Evolutionary conservation across 169 alveolate species (phyloP), one percentile per base, ranked within the genome.

Genomic region (Plasmodium gonderi): DNA sequence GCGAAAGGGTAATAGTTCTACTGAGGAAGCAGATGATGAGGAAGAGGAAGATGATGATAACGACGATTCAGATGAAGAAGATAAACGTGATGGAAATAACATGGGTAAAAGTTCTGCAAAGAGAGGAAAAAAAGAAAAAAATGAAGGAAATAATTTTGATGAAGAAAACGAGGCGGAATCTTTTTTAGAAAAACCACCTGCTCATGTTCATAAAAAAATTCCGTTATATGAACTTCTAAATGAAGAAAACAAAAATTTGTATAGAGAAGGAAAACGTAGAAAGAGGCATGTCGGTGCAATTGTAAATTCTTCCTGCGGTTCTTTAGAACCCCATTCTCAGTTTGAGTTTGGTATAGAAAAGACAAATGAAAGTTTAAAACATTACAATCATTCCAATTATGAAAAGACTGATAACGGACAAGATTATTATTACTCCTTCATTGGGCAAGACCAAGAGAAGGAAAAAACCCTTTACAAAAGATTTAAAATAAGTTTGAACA

Each of bases 401-500:
- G 3, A 12, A 1, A 1, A 78, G 7, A 36, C 54, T 20, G 64
- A n/a, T 74, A 12, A 9, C 20, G 54, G 44, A 51, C 14, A 33
- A 7, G 20, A 33, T 26, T 29, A 75, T 26, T 49, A 36, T 23
- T 69, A 79, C 33, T 83, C 60, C 42, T 47, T 83, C 23, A 11
- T 23, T 3, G 45, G 38, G 51, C 17, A 76, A 60, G 47, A 75
- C 7, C 2, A 38, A 20, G 42, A 26, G 12, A 20, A 54, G 29
- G 67, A 90, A 76, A 78, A 90, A 3, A 68, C 40, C 12, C 17
- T 90, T 26, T 44, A 90, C 42, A 90, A 67, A 26, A 65, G 82
- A 31, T 45, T 90, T 14, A 90, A 90, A 78, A 78, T 90, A 26
- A 90, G 33, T 23, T 49, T 90, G 7, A 90, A 90, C 60, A 78